These are phyloP conservation scores for Arxiozyma bovina DNA, from an alignment of 1,139 yeast species.

Conservation along the genomic window DNA sequence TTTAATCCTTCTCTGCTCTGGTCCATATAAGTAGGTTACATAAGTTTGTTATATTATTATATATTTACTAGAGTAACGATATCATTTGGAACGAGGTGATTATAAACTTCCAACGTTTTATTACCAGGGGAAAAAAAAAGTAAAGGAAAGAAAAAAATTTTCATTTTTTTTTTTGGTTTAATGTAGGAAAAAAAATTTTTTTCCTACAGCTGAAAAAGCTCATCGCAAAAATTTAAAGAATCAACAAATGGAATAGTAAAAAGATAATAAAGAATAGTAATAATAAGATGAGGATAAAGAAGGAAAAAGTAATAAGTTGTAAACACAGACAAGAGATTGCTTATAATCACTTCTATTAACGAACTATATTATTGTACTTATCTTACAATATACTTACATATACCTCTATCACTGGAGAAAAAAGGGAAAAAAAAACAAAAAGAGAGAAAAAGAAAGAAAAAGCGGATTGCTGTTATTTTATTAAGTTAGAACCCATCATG, in stretches of 20 bases:
- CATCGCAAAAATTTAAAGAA: slow-evolving; percentile 6
- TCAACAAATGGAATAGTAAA: neutral
- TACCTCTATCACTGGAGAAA: neutral
- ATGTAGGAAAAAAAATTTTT: neutral
- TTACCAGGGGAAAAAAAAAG: neutral
- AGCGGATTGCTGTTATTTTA: neutral
- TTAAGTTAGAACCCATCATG: slow-evolving; percentile 17
- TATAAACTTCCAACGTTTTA: neutral
- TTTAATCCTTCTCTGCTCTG: no score
- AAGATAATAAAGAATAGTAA: no score
- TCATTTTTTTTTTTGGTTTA: neutral
- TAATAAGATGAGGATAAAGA: neutral
- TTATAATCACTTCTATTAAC: neutral
- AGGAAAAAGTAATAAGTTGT: neutral
- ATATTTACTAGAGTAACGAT: neutral
- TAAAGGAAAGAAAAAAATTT: no score
- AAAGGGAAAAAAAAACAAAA: no score
- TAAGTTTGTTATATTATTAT: no score
- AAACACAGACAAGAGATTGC: neutral
- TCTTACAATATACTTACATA: no score
- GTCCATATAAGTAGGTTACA: no score
- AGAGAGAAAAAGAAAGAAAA: neutral
- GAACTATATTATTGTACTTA: no score
- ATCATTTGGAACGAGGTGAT: neutral
- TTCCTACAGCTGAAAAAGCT: neutral